Base-by-base conservation (phyloP, 2,329 filamentous ascomycete species). In the Neophaeococcomyces aloes region DNA sequence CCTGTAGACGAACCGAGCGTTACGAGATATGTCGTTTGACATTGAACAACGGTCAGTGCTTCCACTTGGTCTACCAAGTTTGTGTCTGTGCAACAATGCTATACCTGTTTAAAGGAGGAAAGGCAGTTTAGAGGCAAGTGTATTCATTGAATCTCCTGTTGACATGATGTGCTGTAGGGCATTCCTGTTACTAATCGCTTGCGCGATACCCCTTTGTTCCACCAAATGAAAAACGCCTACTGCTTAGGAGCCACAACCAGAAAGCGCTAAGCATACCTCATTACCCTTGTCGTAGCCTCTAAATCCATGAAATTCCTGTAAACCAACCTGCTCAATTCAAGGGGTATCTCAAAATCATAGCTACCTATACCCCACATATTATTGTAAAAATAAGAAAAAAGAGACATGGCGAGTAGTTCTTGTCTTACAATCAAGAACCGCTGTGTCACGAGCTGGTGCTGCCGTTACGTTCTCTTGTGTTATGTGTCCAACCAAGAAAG, bases 401-500 rank as follows among this genome's bases (percentile, higher is more conserved):
- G 6, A 6, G 14, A 17, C 25, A n/a, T 38, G 5, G 13, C 13
- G 19, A 6, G 18, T 15, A 7, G n/a, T 18, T 19, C 6, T 21
- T 19, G 33, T 10, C 33, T 10, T 15, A 17, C 4, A 13, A 7
- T 7, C 33, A 6, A 13, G n/a, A 7, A 65, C 57, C 7, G 63
- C 59, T 52, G 7, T n/a, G 21, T 18, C 15, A 34, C 15, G 41
- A 34, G 34, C 27, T 30, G 6, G 38, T 14, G 15, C 27, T 44
- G 34, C 30, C 31, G 17, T 30, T 38, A 7, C 66, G 66, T 8
- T 59, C 50, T 48, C 66, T 68, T 19, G 62, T 65, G 17, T 59
- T 61, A 47, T 69, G 64, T 29, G 70, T 67, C 70, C 70, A 74
- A 23, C 64, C 63, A 37, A 73, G 63, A 48, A 74, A 67, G 51